Evolutionary conservation across 192 early-diverging fungal species (phyloP).

Genomic region (Podila epicladia): DNA sequence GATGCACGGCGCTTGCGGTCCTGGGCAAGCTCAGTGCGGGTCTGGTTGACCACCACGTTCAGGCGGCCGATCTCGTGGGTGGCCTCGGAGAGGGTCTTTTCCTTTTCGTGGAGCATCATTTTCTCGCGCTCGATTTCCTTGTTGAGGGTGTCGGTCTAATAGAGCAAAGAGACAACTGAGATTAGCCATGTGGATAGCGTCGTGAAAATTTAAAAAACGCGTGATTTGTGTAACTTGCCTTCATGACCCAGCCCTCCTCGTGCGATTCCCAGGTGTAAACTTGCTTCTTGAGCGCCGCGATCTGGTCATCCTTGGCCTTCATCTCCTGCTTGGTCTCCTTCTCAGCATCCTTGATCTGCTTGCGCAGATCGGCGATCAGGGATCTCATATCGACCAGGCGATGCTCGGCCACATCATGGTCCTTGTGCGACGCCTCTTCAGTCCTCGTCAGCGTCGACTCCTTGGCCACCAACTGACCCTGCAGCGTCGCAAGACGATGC

Average conservation of each 20-base stretch:
- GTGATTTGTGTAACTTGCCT: not conserved
- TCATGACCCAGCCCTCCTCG: slow-evolving; percentile 5
- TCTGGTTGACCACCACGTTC: slow-evolving; percentile 4
- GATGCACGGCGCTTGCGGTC: slow-evolving; percentile 8
- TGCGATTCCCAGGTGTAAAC: not conserved
- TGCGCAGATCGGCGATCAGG: not conserved
- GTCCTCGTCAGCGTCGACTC: not conserved
- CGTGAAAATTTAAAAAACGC: not conserved
- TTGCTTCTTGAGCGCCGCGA: not conserved
- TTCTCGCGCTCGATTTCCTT: slow-evolving; percentile 15
- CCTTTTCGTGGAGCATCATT: slow-evolving; percentile 1
- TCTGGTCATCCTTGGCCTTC: slow-evolving; percentile 12
- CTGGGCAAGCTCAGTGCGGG: slow-evolving; percentile 5
- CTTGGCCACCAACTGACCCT: not conserved
- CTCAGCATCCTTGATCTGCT: slow-evolving; percentile 6
- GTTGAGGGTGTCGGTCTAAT: slow-evolving; percentile 6
- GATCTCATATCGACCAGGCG: not conserved
- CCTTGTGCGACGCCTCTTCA: not conserved
- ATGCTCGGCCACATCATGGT: slow-evolving; percentile 10
- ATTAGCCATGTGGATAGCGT: not conserved
- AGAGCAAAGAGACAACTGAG: not conserved
- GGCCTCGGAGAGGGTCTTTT: slow-evolving; percentile 11
- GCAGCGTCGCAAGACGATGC: not conserved
- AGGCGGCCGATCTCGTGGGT: slow-evolving; percentile 20
- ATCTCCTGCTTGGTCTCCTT: slow-evolving; percentile 9